Conservation (phyloP, 306 rosid species). For the Macrotyloma uniflorum region DNA sequence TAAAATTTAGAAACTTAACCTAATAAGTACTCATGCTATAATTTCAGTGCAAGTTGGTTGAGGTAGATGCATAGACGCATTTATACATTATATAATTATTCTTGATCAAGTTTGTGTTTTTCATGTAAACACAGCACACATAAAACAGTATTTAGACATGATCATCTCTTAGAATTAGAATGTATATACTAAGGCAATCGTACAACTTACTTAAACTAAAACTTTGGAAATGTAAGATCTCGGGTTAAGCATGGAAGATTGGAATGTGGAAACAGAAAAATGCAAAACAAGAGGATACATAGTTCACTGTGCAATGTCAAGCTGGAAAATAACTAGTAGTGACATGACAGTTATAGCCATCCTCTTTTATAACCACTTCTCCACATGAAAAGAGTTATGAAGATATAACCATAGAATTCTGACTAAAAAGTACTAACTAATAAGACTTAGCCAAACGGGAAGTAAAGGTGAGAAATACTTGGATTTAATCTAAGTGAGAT, state of each 20-base stretch:
- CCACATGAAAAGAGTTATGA: slow-evolving; percentile 19
- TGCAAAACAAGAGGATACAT: slow-evolving; percentile 1
- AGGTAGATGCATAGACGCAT: slow-evolving; percentile 14
- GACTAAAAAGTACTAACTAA: too few species aligned
- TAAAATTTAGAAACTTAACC: slow-evolving; percentile 11
- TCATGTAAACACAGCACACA: not conserved
- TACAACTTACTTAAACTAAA: slow-evolving; percentile 5
- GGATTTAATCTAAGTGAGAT: not conserved
- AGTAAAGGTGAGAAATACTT: slow-evolving; percentile 6
- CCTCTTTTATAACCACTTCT: slow-evolving; percentile 19
- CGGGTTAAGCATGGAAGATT: not conserved
- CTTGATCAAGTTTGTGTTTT: not conserved
- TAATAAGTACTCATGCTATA: slow-evolving; percentile 16
- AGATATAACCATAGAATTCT: slow-evolving; percentile 33
- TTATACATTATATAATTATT: not conserved
- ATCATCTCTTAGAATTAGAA: not conserved
- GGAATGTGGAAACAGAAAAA: not conserved
- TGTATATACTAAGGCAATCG: not conserved
- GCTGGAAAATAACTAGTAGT: slow-evolving; percentile 3
- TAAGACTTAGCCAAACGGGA: not conserved
- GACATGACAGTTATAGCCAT: slow-evolving; percentile 17
- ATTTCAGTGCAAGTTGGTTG: slow-evolving; percentile 11
- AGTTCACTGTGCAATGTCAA: not conserved
- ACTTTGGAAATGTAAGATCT: slow-evolving; percentile 6
- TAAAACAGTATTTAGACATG: not conserved